Evolutionary conservation across 371 early-diverging fungal genomes (phyloP).

Genomic region (Mucor indicus): DNA sequence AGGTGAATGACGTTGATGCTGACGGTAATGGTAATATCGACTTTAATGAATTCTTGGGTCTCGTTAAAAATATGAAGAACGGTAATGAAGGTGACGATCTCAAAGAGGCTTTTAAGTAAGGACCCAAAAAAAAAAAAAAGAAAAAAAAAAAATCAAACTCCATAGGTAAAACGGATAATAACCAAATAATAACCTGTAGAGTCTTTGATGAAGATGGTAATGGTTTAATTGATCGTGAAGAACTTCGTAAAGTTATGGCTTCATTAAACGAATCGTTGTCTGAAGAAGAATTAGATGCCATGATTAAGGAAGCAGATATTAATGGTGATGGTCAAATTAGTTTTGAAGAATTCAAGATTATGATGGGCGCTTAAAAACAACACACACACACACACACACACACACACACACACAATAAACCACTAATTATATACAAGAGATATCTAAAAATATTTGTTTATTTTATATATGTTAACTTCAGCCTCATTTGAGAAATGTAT

Average conservation of each 20-base stretch:
- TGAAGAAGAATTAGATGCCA: slow-evolving; percentile 62
- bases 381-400: no score
- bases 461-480: no score
- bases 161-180: not conserved
- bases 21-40: slow-evolving; percentile 93
- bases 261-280: slow-evolving; percentile 60
- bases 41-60: slow-evolving; percentile 87
- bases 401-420: no score
- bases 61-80: slow-evolving; percentile 69
- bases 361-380: slow-evolving; percentile 57
- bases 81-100: slow-evolving; percentile 43
- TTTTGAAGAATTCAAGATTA: slow-evolving; percentile 49
- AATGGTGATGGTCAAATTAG: slow-evolving; percentile 45
- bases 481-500: no score
- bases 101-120: slow-evolving; percentile 45
- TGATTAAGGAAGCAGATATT: slow-evolving; percentile 60
- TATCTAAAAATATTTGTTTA: no score
- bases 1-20: slow-evolving; percentile 90
- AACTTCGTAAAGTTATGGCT: slow-evolving; percentile 50
- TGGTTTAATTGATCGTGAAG: slow-evolving; percentile 70
- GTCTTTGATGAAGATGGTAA: slow-evolving; percentile 74
- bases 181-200: slow-evolving; percentile 8
- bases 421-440: no score
- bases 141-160: no score
- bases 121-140: no score